Base-by-base conservation (phyloP, 306 rosid genomes). In the Carpinus fangiana region DNA sequence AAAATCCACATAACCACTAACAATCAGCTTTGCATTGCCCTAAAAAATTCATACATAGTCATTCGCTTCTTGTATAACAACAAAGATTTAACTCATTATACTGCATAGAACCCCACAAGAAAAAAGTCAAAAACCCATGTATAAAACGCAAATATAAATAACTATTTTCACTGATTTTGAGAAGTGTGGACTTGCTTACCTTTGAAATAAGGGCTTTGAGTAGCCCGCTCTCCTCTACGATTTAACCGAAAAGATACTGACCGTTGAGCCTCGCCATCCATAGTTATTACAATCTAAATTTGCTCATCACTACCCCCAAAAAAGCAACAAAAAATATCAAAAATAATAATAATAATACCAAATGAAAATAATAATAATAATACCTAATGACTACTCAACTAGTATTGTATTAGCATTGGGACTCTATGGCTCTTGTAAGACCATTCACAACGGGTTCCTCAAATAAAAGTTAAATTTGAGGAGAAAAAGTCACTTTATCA, bases 151-250 rank as follows among this genome's bases (percentile, higher is more conserved):
- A 41, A 41, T 6, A 41, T 41, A 41, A 41, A 41, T 41, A 41
- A 41, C 45, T 41, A 7, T 14, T 64, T 66, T 66, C 50, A 66
- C 4, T n/a, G 48, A 18, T 41, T 18, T 41, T 38, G 72, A 41
- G 13, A 66, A 41, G 18, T 38, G 51, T 18, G 50, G 16, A 41
- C 18, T 43, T 17, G 47, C 59, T 78, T 51, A 86, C 90, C 88
- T 69, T 65, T 84, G 56, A 73, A 46, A 14, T 66, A 73, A 9
- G 26, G 52, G 59, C 16, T 77, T n/a, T 70, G 83, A 79, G 41
- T 57, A 82, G 70, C 77, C 70, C 85, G 80, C 13, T 84, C 88
- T 17, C 81, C 88, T 45, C 90, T 72, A 18, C 86, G 84, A 65
- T 77, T 81, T 5, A 74, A 41, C 54, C 90, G 85, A 53, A 70